Base-by-base conservation (phyloP, 1,284 basidiomycete genomes). In the Leccinum angustisporum region DNA sequence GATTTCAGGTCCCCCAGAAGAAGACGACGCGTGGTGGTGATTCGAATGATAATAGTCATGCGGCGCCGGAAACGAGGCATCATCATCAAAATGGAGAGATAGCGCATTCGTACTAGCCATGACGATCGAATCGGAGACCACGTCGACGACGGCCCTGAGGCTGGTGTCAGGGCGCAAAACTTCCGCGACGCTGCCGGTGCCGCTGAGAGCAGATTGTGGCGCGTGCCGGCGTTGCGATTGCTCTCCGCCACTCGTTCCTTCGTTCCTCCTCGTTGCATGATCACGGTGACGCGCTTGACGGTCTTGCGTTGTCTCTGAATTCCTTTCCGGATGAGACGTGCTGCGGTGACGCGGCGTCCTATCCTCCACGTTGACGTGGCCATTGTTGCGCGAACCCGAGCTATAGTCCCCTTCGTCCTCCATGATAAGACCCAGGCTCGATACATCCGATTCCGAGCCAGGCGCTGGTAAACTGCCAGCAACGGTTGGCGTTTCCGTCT, bases 51-150 rank as follows among this genome's bases (percentile, higher is more conserved):
- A 60, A 43, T 68, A 62, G 59, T 64, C 72, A 61, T 75, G 73
- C 56, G 69, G n/a, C 43, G 43, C 43, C 25, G 73, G 64, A 62
- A 72, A 66, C 57, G 72, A 75, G 73, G 73, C 72, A 74, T 73
- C 74, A 46, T 46, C 43, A 46, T 25, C 25, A 25, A 73, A 73
- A 72, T 73, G 71, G 58, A 73, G 72, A 52, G 74, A 76, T 70
- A 73, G 63, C 60, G 72, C 72, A 18, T 73, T 73, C 7, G 73
- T 71, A 50, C 69, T 33, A 38, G 60, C 60, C 51, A 72, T 66
- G 40, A 18, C 43, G 43, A 46, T 46, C 10, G 43, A 7, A 60
- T 69, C 65, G 60, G 72, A 56, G 62, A 46, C 43, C 43, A 48
- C 57, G 56, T 63, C 58, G 60, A 50, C 58, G 53, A 43, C 60